phyloP scores from a whole-genome alignment of 1,284 basidiomycete species.

The Cryptococcus hybrid region DNA sequence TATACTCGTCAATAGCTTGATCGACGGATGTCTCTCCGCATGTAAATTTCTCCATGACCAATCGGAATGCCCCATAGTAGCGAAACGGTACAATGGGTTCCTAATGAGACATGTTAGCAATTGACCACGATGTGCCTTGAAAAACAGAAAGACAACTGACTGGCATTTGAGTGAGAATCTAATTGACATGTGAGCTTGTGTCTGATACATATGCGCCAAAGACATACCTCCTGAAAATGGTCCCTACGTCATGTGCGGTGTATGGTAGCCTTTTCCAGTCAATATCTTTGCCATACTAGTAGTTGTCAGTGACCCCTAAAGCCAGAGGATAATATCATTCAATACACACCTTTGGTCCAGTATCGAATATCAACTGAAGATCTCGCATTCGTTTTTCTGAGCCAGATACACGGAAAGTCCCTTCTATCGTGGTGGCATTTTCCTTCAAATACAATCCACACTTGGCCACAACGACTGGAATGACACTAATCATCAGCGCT shows the following conservation, averaged over 20 bases:
- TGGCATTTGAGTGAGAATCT: constrained; percentile 83
- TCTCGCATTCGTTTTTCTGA: constrained; percentile 95
- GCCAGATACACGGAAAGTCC: constrained; percentile 91
- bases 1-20: constrained; percentile 72
- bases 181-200: not conserved
- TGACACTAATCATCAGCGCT: constrained; percentile 58
- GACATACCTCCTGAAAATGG: constrained; percentile 74
- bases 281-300: constrained; percentile 84
- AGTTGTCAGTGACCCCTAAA: constrained; percentile 10
- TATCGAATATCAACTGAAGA: constrained; percentile 85
- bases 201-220: not conserved
- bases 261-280: constrained; percentile 84
- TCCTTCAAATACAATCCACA: constrained; percentile 91
- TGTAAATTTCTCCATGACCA: not conserved
- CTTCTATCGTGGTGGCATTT: constrained; percentile 90
- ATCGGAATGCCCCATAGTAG: not conserved
- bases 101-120: constrained; percentile 8
- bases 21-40: constrained; percentile 51
- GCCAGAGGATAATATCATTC: not conserved
- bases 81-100: constrained; percentile 38
- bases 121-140: not conserved
- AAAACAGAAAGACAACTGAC: constrained; percentile 56
- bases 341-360: constrained; percentile 71
- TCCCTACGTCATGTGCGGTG: constrained; percentile 94
- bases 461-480: constrained; percentile 96